Evolutionary conservation across 179 eudicot genomes (phyloP).

Genomic region (Beta lomatogona): DNA sequence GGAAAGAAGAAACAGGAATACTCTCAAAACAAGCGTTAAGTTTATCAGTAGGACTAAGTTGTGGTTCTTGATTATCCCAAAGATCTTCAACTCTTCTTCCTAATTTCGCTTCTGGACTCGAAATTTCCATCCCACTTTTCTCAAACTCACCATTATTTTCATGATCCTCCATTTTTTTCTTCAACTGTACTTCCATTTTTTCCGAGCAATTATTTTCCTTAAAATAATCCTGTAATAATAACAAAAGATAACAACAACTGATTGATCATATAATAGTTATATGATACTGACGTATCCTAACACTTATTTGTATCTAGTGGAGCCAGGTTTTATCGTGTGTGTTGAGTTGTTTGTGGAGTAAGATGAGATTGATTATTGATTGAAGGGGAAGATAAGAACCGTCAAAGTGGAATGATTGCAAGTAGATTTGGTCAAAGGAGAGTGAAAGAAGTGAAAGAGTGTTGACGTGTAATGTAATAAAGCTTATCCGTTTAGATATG

Average conservation of each 20-base stretch:
- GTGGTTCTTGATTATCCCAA: slow-evolving; percentile 79
- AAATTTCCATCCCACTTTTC: background rate
- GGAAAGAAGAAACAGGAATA: slow-evolving; percentile 81
- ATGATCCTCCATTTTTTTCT: slow-evolving; percentile 3
- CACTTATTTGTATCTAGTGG: background rate
- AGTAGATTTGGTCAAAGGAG: background rate
- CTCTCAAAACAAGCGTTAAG: slow-evolving; percentile 91
- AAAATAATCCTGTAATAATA: too few relatives aligned
- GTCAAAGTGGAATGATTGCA: too few relatives aligned
- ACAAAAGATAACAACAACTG: too few relatives aligned
- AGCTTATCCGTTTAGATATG: slow-evolving; percentile 13
- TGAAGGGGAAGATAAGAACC: background rate
- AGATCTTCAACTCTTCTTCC: slow-evolving; percentile 83
- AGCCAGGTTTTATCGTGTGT: background rate
- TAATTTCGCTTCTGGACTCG: slow-evolving; percentile 79
- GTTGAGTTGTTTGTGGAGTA: background rate
- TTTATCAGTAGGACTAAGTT: slow-evolving; percentile 82
- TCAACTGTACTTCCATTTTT: slow-evolving; percentile 37
- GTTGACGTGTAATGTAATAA: background rate
- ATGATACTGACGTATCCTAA: background rate
- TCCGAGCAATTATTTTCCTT: too few relatives aligned
- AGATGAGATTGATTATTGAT: background rate
- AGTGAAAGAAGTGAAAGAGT: background rate
- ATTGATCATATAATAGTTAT: too few relatives aligned
- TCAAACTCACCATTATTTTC: background rate